phyloP scores from a whole-genome alignment of 257 asterid species.

The Buddleja alternifolia region DNA sequence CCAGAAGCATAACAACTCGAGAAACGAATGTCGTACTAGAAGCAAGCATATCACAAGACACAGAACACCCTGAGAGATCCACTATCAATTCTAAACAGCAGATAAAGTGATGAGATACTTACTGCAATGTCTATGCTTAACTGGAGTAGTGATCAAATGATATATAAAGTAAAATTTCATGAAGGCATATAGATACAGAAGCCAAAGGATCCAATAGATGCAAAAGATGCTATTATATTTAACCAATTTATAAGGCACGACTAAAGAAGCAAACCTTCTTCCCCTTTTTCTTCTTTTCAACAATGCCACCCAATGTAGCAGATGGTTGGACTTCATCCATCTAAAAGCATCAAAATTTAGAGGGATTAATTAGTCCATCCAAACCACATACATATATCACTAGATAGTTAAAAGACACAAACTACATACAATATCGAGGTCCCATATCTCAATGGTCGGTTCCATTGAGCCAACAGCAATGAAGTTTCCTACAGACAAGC shows the following conservation, averaged over 20 bases:
- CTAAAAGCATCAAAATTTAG: slow-evolving; percentile 43
- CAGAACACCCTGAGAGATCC: background rate
- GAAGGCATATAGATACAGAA: background rate
- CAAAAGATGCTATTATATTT: background rate
- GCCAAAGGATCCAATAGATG: background rate
- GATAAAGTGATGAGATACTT: background rate
- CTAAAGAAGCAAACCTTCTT: slow-evolving; percentile 59
- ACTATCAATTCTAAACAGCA: slow-evolving; percentile 1
- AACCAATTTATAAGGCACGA: background rate
- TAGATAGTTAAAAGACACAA: slow-evolving; percentile 5
- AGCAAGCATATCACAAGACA: slow-evolving; percentile 1
- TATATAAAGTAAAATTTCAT: background rate
- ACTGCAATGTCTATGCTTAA: background rate
- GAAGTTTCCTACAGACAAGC: slow-evolving; percentile 68
- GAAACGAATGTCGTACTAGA: background rate
- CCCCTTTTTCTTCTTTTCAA: slow-evolving; percentile 72
- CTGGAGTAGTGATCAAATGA: background rate
- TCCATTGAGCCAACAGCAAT: slow-evolving; percentile 93
- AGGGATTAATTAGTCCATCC: slow-evolving; percentile 24
- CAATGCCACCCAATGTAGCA: slow-evolving; percentile 70
- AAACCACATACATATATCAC: slow-evolving; percentile 1
- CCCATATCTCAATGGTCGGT: slow-evolving; percentile 94
- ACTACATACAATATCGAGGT: slow-evolving; percentile 80
- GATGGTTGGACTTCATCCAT: slow-evolving; percentile 92
- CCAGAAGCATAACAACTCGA: background rate